Evolutionary conservation across 371 early-diverging fungal genomes (phyloP), one percentile per base, ranked within the genome.

Genomic region (Mortierella sp.): DNA sequence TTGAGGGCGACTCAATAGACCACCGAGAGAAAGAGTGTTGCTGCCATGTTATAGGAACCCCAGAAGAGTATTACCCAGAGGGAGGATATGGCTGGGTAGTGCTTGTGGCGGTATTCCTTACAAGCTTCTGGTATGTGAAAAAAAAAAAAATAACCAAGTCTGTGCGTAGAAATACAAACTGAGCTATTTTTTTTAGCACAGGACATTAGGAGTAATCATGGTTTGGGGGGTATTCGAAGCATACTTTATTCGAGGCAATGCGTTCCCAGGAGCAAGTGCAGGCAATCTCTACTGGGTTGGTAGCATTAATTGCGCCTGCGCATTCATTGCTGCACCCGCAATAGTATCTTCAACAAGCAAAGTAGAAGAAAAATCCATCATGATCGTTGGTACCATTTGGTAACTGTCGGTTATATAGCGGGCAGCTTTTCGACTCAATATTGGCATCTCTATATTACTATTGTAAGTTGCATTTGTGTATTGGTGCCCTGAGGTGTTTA

Each of bases 151-250:
- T 5, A 10, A 9, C 40, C 40, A 40, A 13, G 15, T 19, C 4
- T 47, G 28, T 53, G n/a, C 53, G 28, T 53, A 37, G 40, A 37
- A 37, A 37, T 37, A 37, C 40, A 10, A 22, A 23, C 22, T 10
- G n/a, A 17, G 7, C 29, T n/a, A 55, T 55, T 19, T 10, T 10
- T 35, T 29, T 2, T 59, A 10, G 15, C 13, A 65, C 34, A 73
- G 73, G 73, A 67, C 68, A 15, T 32, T 73, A 34, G 73, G 73
- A 35, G 29, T 73, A 9, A 29, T 49, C 13, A 56, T 73, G 26
- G 53, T 56, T 29, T 73, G 73, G 73, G 73, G 73, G 2, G 73
- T 73, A 2, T 73, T 73, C 32, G 62, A 66, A 22, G 67, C 66
- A 5, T 63, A 67, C 51, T 67, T 73, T 55, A 26, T 73, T n/a